Evolutionary conservation across 345 rosid species (phyloP), one percentile per base, ranked within the genome.

Genomic region (Viola odorata): DNA sequence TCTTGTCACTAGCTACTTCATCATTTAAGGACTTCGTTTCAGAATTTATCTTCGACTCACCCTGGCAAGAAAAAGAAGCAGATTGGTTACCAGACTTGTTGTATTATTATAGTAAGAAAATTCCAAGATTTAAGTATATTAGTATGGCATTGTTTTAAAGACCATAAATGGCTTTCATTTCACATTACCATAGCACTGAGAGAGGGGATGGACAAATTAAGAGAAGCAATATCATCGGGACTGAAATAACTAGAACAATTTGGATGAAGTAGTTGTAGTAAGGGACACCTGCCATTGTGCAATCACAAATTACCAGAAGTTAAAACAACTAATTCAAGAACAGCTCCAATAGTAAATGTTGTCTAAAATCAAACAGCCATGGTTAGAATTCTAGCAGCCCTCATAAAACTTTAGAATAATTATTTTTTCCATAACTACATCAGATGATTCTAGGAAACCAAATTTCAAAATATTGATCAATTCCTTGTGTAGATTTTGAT

Each of bases 191-290:
- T 79, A 55, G 73, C 41, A 78, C 74, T 72, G 32, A 90, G 82
- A 54, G 91, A 84, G 61, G 91, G 78, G 63, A 91, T 64, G 65
- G 84, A 78, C 64, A 74, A 72, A 70, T 72, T 84, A 59, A 95
- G 79, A 62, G 84, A 79, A 57, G 86, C 77, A 44, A 92, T 65
- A 71, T 92, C 96, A 63, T 87, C 88, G 32, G 81, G 94, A 75
- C 79, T 81, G 63, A 87, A 67, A 77, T 84, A 92, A 6, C 90
- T 87, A 10, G 91, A 75, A 69, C 77, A 84, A 60, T 89, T 76
- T 60, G 96, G 96, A 76, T 83, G 91, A 67, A 92, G 87, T 47
- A 92, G 77, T 78, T 92, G 96, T 68, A 92, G 70, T 54, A 92
- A 45, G 32, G 86, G 75, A 54, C 80, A 88, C 72, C 94, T 87